phyloP scores from a whole-genome alignment of 306 rosid genomes.

The Glycine soja region DNA sequence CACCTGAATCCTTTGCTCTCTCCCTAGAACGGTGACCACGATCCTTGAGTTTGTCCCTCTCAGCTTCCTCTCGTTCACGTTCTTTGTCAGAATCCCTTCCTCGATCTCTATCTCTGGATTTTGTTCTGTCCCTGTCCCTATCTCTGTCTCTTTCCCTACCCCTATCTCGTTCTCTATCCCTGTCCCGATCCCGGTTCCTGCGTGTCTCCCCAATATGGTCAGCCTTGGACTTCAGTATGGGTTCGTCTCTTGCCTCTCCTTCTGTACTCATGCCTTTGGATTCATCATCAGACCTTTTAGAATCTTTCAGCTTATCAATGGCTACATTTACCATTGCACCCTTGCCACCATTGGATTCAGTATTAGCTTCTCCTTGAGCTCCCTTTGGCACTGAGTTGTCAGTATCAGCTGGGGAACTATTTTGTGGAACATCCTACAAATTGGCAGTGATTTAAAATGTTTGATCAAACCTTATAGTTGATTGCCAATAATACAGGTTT shows the following conservation, averaged over 20 bases:
- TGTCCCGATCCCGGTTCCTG: slow-evolving; percentile 60
- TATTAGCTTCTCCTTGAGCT: slow-evolving; percentile 48
- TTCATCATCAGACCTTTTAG: slow-evolving; percentile 73
- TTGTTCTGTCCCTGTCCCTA: slow-evolving; percentile 67
- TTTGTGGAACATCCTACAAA: slow-evolving; percentile 67
- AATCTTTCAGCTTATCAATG: slow-evolving; percentile 65
- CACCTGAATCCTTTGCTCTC: slow-evolving; percentile 85
- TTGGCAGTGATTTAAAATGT: slow-evolving; percentile 25
- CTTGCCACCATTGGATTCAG: slow-evolving; percentile 51
- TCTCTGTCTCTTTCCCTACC: slow-evolving; percentile 59
- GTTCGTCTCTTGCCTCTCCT: slow-evolving; percentile 66
- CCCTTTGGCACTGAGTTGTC: slow-evolving; percentile 48
- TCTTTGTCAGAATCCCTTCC: slow-evolving; percentile 91
- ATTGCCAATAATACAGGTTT: slow-evolving; percentile 5
- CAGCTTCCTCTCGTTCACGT: slow-evolving; percentile 79
- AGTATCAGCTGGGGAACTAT: slow-evolving; percentile 62
- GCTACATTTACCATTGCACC: slow-evolving; percentile 58
- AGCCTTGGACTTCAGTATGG: slow-evolving; percentile 59
- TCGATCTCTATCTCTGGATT: slow-evolving; percentile 79
- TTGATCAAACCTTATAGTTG: slow-evolving; percentile 16
- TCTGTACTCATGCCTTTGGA: slow-evolving; percentile 61
- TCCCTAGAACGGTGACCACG: slow-evolving; percentile 75
- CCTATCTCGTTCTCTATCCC: not conserved
- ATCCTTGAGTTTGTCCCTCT: slow-evolving; percentile 73
- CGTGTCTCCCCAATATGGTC: slow-evolving; percentile 60